Base-by-base conservation (phyloP, 345 rosid genomes). In the Clarkia xantiana region DNA sequence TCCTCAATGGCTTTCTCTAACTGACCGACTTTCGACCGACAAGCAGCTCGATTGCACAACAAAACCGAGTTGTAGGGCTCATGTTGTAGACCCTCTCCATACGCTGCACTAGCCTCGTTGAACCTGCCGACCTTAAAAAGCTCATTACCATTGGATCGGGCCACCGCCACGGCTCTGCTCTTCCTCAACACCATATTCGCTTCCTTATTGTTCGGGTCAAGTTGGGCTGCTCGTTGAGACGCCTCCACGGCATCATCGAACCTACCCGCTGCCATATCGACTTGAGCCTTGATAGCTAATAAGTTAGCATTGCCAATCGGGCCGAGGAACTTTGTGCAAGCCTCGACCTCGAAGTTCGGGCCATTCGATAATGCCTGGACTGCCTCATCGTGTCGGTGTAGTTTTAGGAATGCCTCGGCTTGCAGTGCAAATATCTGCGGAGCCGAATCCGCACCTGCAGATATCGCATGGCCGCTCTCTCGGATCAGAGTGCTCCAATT, bases 41-140 rank as follows among this genome's bases (percentile, higher is more conserved):
- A 81, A 19, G 98, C 89, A 0, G 98, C 96, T 34, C 96, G 74
- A 57, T 91, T 91, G 67, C 98, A 83, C 14, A 86, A 44, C 72
- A 91, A 64, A 18, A 91, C 71, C 0, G 98, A 83, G 75, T 91
- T 91, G 66, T 56, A 52, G 0, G 75, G 77, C 29, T 91, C 98
- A 14, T 68, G 63, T 23, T 84, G 86, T 1, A 91, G 66, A 11
- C 98, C 98, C 23, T 84, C 89, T 1, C 81, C 71, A 17, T 91
- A 91, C 0, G 78, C 86, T 16, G 15, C 48, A 36, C 69, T 60
- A 0, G 96, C 96, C 44, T 86, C 93, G 0, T 44, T 19, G 61
- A 61, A 84, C 51, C 63, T 68, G 3, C 62, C 66, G 7, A 67
- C 71, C 73, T 71, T 91, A 55, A 77, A 91, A 4, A 79, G 70